These are phyloP conservation scores for Coffea eugenioides DNA, from an alignment of 257 asterid species.

Conservation along the genomic window DNA sequence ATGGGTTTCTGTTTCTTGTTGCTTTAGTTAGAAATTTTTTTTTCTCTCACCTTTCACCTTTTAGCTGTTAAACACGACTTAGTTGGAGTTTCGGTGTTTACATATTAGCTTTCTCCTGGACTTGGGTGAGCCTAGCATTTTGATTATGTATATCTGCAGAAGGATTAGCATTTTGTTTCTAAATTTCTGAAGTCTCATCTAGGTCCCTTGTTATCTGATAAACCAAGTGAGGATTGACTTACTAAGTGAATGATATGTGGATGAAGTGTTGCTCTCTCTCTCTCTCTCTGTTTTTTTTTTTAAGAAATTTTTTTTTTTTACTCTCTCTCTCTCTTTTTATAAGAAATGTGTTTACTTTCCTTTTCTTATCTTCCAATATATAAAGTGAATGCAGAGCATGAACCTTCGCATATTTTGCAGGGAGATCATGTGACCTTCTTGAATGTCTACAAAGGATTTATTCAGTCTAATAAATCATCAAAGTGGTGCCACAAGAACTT, in stretches of 20 bases:
- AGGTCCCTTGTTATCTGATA: background rate
- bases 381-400: background rate
- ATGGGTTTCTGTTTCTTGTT: conserved; percentile 2
- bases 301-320: no score
- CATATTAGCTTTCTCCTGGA: background rate
- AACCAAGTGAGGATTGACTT: background rate
- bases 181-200: background rate
- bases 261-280: background rate
- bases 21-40: background rate
- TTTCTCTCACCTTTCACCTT: background rate
- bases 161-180: background rate
- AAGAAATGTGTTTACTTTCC: background rate
- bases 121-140: background rate
- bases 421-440: conserved; percentile 94
- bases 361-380: background rate
- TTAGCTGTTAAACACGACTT: background rate
- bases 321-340: background rate
- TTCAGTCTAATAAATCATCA: conserved; percentile 75
- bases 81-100: background rate
- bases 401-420: conserved; percentile 40
- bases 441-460: conserved; percentile 86
- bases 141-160: background rate
- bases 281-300: background rate
- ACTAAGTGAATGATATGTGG: background rate
- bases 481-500: conserved; percentile 96